Base-by-base conservation (phyloP, 1,139 yeast genomes). In the Hansenula lynferdii region DNA sequence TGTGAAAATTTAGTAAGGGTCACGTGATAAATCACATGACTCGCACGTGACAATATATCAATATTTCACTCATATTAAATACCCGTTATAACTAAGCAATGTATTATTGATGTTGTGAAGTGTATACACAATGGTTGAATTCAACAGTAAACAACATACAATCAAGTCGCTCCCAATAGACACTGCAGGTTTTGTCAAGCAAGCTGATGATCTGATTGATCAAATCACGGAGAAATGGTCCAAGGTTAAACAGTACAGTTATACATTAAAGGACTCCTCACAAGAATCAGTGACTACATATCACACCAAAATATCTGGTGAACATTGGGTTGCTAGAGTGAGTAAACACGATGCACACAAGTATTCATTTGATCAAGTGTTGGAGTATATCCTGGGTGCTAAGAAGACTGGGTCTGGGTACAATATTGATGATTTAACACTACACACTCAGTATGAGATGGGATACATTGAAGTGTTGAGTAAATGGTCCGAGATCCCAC, bases 241-340 rank as follows among this genome's bases (percentile, higher is more conserved):
- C 42, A 53, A 53, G 41, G 54, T 56, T 37, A 60, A 60, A 41
- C 45, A 51, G 4, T 60, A 57, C 41, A 40, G 45, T 14, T 57
- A 54, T 36, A 51, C 51, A 19, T 41, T 54, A 5, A 37, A 50
- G 7, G 54, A 54, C 20, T 51, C 54, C 2, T 33, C 36, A 10
- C 47, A 51, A 24, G 51, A 53, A 24, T 38, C 44, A 2, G 72
- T 69, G 8, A 61, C 65, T 22, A 65, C 74, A 0, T 70, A 60
- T 49, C 56, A 61, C 28, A 52, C 60, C 6, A 57, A 61, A 8
- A 46, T 51, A 22, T 59, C 55, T n/a, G 53, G 54, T 4, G 70
- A 70, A 31, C 69, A 60, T 47, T 73, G 78, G 78, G 58, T 69
- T 42, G 64, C 74, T 7, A 61, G 79, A 16, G 59, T 60, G 5